Evolutionary conservation across 257 asterid species (phyloP).

Genomic region (Solanum chilense): DNA sequence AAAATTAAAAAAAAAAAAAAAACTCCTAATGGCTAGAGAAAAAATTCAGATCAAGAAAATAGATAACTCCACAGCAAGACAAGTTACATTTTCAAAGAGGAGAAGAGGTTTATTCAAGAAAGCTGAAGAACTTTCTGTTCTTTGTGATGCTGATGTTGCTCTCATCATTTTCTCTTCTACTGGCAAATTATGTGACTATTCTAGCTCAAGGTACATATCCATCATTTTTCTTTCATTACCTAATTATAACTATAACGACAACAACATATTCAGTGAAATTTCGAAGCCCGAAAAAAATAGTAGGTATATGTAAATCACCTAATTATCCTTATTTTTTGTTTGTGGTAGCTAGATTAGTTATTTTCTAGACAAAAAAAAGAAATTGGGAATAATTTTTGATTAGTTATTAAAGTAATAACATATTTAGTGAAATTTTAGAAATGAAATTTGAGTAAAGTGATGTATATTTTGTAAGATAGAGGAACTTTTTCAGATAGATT

Average conservation of each 20-base stretch:
- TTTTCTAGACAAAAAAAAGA: not conserved
- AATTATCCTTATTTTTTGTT: not conserved
- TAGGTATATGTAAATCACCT: not conserved
- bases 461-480: not conserved
- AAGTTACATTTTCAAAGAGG: constrained; percentile 71
- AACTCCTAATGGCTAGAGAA: constrained; percentile 48
- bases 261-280: not conserved
- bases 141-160: constrained; percentile 78
- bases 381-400: not conserved
- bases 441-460: not conserved
- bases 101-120: constrained; percentile 81
- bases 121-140: constrained; percentile 75
- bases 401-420: not conserved
- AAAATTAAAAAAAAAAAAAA: not conserved
- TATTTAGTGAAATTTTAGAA: not conserved
- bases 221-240: not conserved
- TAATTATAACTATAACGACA: not conserved
- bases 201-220: constrained; percentile 48
- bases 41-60: constrained; percentile 76
- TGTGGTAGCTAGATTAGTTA: not conserved
- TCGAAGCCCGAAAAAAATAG: too few species aligned
- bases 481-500: fast-evolving
- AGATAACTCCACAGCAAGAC: constrained; percentile 65
- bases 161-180: constrained; percentile 64
- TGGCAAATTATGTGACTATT: constrained; percentile 56